Percentiles rank a stretch among this genome's conserved stretches.
These are phyloP conservation scores for Alopecurus myosuroides DNA, from an alignment of 176 grass and related monocot genomes.

Conservation along the genomic window DNA sequence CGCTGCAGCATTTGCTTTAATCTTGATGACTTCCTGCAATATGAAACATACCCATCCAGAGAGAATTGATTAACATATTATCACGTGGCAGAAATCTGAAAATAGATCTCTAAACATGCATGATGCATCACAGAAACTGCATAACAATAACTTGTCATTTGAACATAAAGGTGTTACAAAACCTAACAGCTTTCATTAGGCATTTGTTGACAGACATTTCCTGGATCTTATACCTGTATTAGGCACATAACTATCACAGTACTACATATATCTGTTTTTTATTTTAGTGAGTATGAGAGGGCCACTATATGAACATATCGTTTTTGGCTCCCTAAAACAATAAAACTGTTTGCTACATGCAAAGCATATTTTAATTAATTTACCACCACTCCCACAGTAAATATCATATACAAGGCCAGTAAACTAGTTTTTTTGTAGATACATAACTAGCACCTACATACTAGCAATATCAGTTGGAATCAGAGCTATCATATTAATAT, in stretches of 20 bases:
- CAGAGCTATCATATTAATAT: neutral
- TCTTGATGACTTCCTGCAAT: slow-evolving; percentile 50
- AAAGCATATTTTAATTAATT: neutral
- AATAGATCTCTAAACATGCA: neutral
- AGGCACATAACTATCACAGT: neutral
- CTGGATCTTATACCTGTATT: neutral
- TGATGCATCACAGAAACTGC: neutral
- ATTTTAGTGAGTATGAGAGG: neutral
- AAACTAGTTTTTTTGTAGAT: neutral
- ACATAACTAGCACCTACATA: neutral
- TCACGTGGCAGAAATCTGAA: neutral
- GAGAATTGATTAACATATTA: neutral
- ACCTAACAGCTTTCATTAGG: neutral
- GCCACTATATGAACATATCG: neutral
- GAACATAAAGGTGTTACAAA: neutral
- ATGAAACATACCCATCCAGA: slow-evolving; percentile 21
- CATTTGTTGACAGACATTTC: neutral
- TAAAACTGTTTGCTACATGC: neutral
- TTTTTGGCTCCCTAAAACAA: neutral
- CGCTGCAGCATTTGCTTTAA: slow-evolving; percentile 25
- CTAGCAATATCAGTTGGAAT: neutral
- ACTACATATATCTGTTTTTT: neutral
- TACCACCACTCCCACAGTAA: neutral
- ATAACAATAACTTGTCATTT: neutral
- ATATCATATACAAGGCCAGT: neutral